Conservation (phyloP, 2,329 filamentous ascomycete species). For the Leptographium procerum region DNA sequence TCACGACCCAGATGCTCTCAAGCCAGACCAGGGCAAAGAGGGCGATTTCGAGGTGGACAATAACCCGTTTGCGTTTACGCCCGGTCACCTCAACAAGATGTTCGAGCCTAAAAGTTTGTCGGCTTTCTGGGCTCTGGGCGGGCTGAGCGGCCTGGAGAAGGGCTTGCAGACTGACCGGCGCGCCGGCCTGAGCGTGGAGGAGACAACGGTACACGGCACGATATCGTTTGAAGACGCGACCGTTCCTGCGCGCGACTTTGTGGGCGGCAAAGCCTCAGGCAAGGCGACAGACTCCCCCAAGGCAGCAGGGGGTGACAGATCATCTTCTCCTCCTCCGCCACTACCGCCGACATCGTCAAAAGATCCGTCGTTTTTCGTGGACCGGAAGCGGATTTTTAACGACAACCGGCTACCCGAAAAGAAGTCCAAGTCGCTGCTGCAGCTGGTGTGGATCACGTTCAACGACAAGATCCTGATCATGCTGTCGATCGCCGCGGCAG, state of each 20-base stretch:
- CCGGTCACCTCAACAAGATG: constrained; percentile 76
- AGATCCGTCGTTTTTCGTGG: constrained; percentile 30
- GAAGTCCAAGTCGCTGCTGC: constrained; percentile 60
- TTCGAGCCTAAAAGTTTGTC: constrained; percentile 79
- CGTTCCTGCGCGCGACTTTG: constrained; percentile 12
- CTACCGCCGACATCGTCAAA: not conserved
- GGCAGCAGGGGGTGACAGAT: not conserved
- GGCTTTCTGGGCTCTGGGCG: constrained; percentile 72
- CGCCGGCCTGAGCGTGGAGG: constrained; percentile 66
- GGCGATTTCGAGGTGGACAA: constrained; percentile 63
- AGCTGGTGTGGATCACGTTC: constrained; percentile 73
- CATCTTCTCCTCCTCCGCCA: not conserved
- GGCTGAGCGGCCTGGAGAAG: constrained; percentile 64
- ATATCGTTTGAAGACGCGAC: constrained; percentile 65
- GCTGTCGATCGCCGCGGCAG: constrained; percentile 56
- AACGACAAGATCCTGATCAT: constrained; percentile 74
- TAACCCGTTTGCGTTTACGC: constrained; percentile 78
- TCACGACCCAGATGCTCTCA: constrained; percentile 57
- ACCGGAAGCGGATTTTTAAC: constrained; percentile 58
- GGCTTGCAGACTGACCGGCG: constrained; percentile 63
- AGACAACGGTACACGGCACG: constrained; percentile 50
- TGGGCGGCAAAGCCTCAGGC: constrained; percentile 14
- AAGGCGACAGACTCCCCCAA: constrained; percentile 18
- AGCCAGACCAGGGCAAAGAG: constrained; percentile 65
- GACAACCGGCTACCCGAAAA: constrained; percentile 64